Evolutionary conservation across 345 rosid species (phyloP), one percentile per base, ranked within the genome.

Genomic region (Camelina laxa): DNA sequence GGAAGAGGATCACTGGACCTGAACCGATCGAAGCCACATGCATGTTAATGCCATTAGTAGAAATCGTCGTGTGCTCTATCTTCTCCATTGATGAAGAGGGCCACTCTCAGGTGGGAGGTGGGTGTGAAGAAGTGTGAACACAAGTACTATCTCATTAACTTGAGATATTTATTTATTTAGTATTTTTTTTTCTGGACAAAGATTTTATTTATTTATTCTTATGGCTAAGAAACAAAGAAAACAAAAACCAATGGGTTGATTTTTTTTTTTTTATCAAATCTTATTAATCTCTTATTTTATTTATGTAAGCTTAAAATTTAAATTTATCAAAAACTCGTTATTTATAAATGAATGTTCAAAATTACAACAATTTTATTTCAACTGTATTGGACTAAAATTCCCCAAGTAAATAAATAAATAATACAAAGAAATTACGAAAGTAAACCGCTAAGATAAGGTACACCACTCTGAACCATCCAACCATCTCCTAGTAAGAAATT

Each of bases 381-480:
- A 16, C 24, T 14, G 4, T 41, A 42, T 60, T 11, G 36, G 13
- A 15, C 19, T 41, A 31, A 36, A 19, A 21, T 16, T 17, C n/a
- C 20, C 20, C 31, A 38, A 47, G 3, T 27, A 4, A 33, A 44
- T 44, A 39, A 66, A 4, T 38, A 55, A 42, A 13, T 8, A 59
- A 20, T 47, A 63, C 59, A 77, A 77, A 36, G 8, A 58, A 70
- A 20, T 58, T 59, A 78, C 11, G 74, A 11, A 45, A 72, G 51
- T 41, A 72, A 60, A 66, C 81, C 81, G 10, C 74, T 55, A 14
- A 7, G 6, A 53, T 35, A 78, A 31, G 98, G 92, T 39, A 88
- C 89, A 53, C 88, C 95, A 6, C 90, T 84, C 20, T 70, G 51
- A 12, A 85, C 89, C 76, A 93, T 69, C 97, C 96, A 89, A 12